phyloP scores from a whole-genome alignment of 371 early-diverging fungal genomes.

The Mycotypha africana region DNA sequence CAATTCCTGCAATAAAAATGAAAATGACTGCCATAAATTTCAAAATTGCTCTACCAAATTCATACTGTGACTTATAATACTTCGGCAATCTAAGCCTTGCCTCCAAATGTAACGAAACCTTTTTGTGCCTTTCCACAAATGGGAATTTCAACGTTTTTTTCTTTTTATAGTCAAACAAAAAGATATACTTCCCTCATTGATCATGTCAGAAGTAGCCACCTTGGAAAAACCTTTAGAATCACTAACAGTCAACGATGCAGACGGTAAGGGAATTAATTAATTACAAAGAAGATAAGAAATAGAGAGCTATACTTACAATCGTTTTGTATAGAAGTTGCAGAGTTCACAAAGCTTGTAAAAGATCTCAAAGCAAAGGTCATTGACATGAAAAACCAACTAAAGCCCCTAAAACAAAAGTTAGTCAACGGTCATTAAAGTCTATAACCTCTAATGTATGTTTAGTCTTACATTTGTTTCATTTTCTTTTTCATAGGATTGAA shows the following conservation, averaged over 20 bases:
- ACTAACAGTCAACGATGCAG: not conserved
- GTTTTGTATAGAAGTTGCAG: conserved; percentile 10
- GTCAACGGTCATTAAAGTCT: too few species aligned
- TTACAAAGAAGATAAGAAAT: not conserved
- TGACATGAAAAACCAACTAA: conserved; percentile 51
- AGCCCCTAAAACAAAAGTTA: conserved; percentile 50
- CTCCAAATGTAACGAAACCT: too few species aligned
- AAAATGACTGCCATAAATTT: too few species aligned
- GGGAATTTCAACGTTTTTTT: too few species aligned
- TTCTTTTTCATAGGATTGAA: conserved; percentile 27
- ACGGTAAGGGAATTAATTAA: not conserved
- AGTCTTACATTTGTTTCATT: not conserved
- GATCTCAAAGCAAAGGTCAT: conserved; percentile 50
- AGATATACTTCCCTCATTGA: not conserved
- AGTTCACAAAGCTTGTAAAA: conserved; percentile 39
- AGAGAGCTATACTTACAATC: not conserved
- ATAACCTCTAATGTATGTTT: not conserved
- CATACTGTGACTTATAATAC: too few species aligned
- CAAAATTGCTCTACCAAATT: too few species aligned
- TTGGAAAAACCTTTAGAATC: conserved; percentile 3
- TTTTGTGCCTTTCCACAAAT: too few species aligned
- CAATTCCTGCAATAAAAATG: too few species aligned
- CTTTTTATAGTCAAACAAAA: not conserved
- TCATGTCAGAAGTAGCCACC: conserved; percentile 5
- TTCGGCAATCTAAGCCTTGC: too few species aligned